Base-by-base conservation (phyloP, 164 flowering plant species). In the Paratinospora sagittata region DNA sequence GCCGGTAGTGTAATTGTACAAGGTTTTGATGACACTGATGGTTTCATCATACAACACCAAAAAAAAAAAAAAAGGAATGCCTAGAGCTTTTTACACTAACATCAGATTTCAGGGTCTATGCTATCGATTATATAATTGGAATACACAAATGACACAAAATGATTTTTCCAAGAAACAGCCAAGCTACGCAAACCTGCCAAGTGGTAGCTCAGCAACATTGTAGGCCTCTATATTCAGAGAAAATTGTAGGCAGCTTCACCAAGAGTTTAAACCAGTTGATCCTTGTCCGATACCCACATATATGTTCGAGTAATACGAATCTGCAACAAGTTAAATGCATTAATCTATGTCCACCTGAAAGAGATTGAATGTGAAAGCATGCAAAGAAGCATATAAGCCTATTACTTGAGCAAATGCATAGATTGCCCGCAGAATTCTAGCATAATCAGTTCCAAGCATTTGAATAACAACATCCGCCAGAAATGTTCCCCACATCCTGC, bases 391-490 rank as follows among this genome's bases (percentile, higher is more conserved):
- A 23, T 21, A 36, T 27, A 10, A 69, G 60, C 9, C 33, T 23
- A 16, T 70, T 82, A 95, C 97, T 97, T 89, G 97, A 1, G 97
- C 97, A 84, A 92, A 87, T 68, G 93, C 97, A 85, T 85, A 92
- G 65, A 92, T 88, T 73, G 97, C 97, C 63, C 89, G 88, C 65
- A 92, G 68, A 47, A 95, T 88, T 82, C 98, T 85, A 58, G 95
- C 90, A 86, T 95, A 95, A 84, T 95, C 98, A 74, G 98, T 95
- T 66, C 97, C 98, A 57, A 92, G 88, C 97, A 92, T 95, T 78
- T 92, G 98, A 78, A 92, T 95, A 63, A 92, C 91, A 24, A 89
- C 81, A 82, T 95, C 98, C 13, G 98, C 98, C 77, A 95, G 76
- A 72, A 92, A 78, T 33, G 96, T 90, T 72, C 98, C 98, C 97